Evolutionary conservation across 2,329 filamentous ascomycete species (phyloP).

Genomic region (Arthrobotrys pseudoclavata): DNA sequence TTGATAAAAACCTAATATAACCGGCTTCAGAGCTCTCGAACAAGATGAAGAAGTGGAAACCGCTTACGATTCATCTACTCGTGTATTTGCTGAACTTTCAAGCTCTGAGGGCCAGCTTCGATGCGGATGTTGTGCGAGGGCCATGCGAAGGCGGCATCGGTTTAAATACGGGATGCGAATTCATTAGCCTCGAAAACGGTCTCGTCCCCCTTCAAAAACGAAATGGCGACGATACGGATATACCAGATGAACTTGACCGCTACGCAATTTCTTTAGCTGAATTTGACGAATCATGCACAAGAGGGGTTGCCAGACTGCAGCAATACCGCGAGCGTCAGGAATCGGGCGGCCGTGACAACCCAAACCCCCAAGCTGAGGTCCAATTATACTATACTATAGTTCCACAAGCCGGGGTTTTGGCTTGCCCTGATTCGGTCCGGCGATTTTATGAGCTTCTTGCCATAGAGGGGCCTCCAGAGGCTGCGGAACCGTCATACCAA

Average conservation of each 20-base stretch:
- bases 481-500: not conserved
- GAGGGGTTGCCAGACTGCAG: not conserved
- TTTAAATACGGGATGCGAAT: not conserved
- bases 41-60: not conserved
- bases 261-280: not conserved
- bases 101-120: not conserved
- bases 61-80: not conserved
- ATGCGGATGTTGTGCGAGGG: not conserved
- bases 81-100: not conserved
- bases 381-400: not conserved
- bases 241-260: not conserved
- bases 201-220: not conserved
- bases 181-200: not conserved
- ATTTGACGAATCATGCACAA: not conserved
- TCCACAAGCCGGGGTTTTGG: too few species aligned
- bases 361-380: not conserved
- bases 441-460: not conserved
- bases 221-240: not conserved
- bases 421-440: not conserved
- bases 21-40: too few species aligned
- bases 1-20: too few species aligned
- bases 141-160: not conserved
- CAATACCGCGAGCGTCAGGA: not conserved
- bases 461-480: not conserved
- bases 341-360: not conserved